phyloP scores from a whole-genome alignment of 129 eudicot species.

The Glebionis coronaria region DNA sequence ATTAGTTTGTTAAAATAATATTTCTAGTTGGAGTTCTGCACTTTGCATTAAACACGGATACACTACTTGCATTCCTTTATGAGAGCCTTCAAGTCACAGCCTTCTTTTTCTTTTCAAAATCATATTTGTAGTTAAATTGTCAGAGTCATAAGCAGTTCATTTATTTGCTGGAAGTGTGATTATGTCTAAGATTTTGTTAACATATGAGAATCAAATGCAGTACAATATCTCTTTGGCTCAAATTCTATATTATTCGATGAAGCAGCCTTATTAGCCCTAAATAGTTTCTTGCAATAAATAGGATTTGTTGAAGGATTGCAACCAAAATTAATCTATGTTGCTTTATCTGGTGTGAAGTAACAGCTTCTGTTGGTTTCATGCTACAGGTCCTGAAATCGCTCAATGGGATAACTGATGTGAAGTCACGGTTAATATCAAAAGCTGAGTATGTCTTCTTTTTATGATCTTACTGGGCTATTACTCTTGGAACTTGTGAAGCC shows the following conservation, averaged over 20 bases:
- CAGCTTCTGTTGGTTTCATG: conserved; percentile 12
- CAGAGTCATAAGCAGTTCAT: background rate
- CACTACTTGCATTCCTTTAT: background rate
- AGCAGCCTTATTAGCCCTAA: background rate
- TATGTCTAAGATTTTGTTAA: background rate
- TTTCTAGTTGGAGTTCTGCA: conserved; percentile 7
- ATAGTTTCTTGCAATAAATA: conserved; percentile 3
- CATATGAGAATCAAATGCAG: background rate
- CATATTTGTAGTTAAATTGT: background rate
- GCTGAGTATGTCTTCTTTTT: conserved; percentile 53
- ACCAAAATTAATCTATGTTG: background rate
- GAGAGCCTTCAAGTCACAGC: background rate
- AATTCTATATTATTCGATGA: conserved; percentile 4
- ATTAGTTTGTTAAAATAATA: background rate
- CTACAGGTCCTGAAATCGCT: conserved; percentile 69
- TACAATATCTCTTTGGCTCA: background rate
- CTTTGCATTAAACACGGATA: conserved; percentile 9
- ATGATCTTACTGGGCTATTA: conserved; percentile 16
- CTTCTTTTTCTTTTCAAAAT: too few species aligned
- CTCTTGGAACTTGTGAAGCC: background rate
- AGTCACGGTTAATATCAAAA: conserved; percentile 66
- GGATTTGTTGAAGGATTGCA: conserved; percentile 12
- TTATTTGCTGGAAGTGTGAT: conserved; percentile 4
- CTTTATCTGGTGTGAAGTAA: conserved; percentile 21
- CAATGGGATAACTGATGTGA: conserved; percentile 57